Evolutionary conservation across 2,329 filamentous ascomycete genomes (phyloP), one percentile per base, ranked within the genome.

Genomic region (Sclerotinia sclerotiorum): DNA sequence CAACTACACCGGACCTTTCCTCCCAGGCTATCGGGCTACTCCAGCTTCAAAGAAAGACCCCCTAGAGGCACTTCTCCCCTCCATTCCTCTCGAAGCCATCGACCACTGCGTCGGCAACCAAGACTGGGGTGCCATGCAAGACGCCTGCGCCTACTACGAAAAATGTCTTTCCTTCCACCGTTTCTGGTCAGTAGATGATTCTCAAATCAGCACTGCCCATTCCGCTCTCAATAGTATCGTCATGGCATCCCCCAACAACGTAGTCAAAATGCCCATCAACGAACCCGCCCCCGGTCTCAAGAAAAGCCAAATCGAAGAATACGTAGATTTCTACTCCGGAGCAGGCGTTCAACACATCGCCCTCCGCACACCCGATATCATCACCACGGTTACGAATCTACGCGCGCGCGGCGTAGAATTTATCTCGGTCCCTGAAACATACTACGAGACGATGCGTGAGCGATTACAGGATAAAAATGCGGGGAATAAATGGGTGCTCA

Each of bases 41-140:
- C 57, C 77, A 77, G 15, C 62, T 10, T 65, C 73, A 78, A 69
- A 78, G 79, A 2, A 76, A 79, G 35, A 79, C 76, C 76, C 76
- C 0, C 69, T 78, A 3, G 68, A 73, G 27, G 73, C 81, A 15
- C 57, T 78, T 39, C 81, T 92, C 29, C 92, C 93, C 0, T 75
- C 81, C 0, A 86, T 97, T 19, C 79, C 82, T 13, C 85, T 97
- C 67, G 85, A 86, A 70, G 88, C 88, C 73, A 93, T 98, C 81
- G 94, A 98, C 81, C 94, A 98, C 84, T 97, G 94, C 80, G 94
- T 98, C 74, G 94, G 94, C 73, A 97, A 98, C 83, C 94, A 97
- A 83, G 90, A 93, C 80, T 97, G 94, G 94, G 85, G 93, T 79
- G 89, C 94, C 79, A 97, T 98, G 87, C 82, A 83, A 69, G 83